A percentile compares a stretch with the other conserved stretches of the same genome.
Conservation (phyloP, 2,329 filamentous ascomycete genomes). For the Purpureocillium lavendulum region DNA sequence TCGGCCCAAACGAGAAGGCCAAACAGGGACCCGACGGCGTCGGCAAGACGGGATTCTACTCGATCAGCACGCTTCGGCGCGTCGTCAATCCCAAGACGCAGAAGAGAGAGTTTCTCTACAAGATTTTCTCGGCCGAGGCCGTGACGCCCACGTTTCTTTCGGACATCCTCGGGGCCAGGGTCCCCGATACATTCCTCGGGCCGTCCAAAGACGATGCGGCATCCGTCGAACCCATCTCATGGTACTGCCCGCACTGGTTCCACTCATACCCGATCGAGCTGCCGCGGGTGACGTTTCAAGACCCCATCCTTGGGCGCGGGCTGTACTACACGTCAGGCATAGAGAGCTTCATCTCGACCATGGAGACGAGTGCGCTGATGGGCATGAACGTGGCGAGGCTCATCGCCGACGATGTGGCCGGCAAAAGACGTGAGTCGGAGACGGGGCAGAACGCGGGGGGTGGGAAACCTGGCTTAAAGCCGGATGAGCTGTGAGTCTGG, state of each 20-base stretch:
- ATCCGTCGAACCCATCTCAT: constrained; percentile 50
- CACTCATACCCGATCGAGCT: constrained; percentile 76
- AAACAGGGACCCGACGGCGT: constrained; percentile 47
- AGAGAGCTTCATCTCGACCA: constrained; percentile 90
- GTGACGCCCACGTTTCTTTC: constrained; percentile 46
- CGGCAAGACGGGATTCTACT: constrained; percentile 75
- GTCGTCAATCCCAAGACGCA: constrained; percentile 52
- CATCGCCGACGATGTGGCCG: constrained; percentile 50
- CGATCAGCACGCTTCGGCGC: constrained; percentile 64
- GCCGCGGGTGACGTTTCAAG: constrained; percentile 83
- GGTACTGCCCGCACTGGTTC: constrained; percentile 73
- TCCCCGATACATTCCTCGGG: constrained; percentile 33
- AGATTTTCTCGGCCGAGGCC: constrained; percentile 52
- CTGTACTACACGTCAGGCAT: constrained; percentile 70
- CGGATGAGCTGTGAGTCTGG: too few relatives aligned
- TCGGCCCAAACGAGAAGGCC: constrained; percentile 50
- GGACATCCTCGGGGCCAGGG: constrained; percentile 37
- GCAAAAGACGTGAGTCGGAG: too few relatives aligned
- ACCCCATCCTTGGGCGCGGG: constrained; percentile 57
- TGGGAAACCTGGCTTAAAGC: too few relatives aligned
- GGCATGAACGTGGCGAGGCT: constrained; percentile 76
- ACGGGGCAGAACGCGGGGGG: too few relatives aligned
- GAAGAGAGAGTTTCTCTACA: constrained; percentile 51
- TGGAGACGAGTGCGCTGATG: constrained; percentile 93
- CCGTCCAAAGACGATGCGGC: constrained; percentile 22